Conservation (phyloP, 2,329 filamentous ascomycete species). For the Sporothrix pseudoabietina region DNA sequence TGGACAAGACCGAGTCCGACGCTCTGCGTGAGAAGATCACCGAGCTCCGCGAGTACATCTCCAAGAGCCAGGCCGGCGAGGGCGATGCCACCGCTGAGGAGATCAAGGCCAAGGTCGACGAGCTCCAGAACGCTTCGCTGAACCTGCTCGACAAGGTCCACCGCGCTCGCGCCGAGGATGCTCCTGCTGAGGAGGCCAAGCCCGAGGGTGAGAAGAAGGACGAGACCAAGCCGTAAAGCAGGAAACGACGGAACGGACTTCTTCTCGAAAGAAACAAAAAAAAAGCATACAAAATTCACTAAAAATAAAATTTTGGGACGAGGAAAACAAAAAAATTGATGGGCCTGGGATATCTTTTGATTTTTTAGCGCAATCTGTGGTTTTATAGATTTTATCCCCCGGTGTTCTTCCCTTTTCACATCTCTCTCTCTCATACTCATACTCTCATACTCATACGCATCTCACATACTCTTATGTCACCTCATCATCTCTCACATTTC, state of each 20-base stretch:
- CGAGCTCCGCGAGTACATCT: constrained; percentile 81
- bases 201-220: constrained; percentile 76
- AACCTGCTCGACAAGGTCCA: constrained; percentile 99
- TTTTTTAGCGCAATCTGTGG: constrained; percentile 33
- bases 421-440: not conserved
- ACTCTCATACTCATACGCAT: not conserved
- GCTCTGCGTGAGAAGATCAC: constrained; percentile 92
- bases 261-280: not conserved
- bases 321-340: constrained; percentile 23
- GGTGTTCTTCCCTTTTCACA: constrained; percentile 51
- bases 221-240: constrained; percentile 65
- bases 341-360: constrained; percentile 21
- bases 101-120: constrained; percentile 98
- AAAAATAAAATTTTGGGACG: constrained; percentile 14
- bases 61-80: constrained; percentile 94
- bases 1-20: constrained; percentile 95
- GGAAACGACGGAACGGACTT: constrained; percentile 26
- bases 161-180: constrained; percentile 73
- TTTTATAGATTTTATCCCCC: constrained; percentile 44
- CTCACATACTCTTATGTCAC: not conserved
- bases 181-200: constrained; percentile 53
- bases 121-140: constrained; percentile 92
- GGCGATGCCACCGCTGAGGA: constrained; percentile 81
- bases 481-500: constrained; percentile 34
- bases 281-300: not conserved